A percentile compares a stretch with the other conserved stretches of the same genome.
phyloP scores from a whole-genome alignment of 176 grass and related monocot species.

The Raddia distichophylla region DNA sequence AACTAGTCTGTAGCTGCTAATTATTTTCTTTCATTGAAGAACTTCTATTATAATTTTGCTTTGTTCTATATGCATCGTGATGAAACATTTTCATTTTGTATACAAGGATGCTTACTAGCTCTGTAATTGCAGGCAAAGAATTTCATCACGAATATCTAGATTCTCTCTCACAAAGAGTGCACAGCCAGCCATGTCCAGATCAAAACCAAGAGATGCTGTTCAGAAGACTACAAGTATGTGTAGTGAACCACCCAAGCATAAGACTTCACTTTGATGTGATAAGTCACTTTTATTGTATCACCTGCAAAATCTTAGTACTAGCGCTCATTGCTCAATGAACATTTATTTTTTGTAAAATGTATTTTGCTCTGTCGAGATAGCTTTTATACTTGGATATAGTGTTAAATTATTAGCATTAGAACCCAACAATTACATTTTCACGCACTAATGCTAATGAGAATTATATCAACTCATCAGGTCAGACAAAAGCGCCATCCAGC shows the following conservation, averaged over 20 bases:
- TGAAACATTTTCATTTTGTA: background rate
- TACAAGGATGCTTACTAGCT: constrained; percentile 9
- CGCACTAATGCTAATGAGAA: constrained; percentile 21
- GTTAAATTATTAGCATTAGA: background rate
- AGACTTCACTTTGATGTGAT: constrained; percentile 42
- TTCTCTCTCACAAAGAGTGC: constrained; percentile 60
- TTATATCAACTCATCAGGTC: constrained; percentile 40
- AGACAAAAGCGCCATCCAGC: constrained; percentile 28
- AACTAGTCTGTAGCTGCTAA: background rate
- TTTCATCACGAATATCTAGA: constrained; percentile 51
- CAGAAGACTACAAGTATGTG: constrained; percentile 62
- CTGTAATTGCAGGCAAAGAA: constrained; percentile 55
- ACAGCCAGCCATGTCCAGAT: constrained; percentile 42
- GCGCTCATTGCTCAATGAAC: constrained; percentile 12
- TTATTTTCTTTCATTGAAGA: constrained; percentile 25
- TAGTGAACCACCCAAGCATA: constrained; percentile 26
- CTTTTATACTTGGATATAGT: background rate
- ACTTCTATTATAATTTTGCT: background rate
- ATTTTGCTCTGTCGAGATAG: constrained; percentile 12
- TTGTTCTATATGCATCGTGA: background rate
- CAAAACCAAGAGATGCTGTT: constrained; percentile 66
- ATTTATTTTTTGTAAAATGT: background rate
- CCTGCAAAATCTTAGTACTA: constrained; percentile 14
- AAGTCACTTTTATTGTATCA: background rate
- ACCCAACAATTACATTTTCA: background rate